Evolutionary conservation across 306 rosid species (phyloP), one percentile per base, ranked within the genome.

Genomic region (Gastrolobium villosum): DNA sequence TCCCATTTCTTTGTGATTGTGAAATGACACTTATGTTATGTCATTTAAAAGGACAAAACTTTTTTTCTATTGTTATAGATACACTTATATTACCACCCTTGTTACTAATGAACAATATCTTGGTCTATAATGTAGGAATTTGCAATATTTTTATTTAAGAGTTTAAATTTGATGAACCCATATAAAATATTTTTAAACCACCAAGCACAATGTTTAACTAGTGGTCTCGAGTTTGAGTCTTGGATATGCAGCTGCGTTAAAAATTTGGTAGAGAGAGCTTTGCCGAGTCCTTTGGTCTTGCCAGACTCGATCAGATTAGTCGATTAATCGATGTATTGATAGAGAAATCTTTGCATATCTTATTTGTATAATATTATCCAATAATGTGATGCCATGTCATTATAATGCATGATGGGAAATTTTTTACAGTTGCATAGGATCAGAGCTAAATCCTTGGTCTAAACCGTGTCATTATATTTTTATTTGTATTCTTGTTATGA

Each of bases 51-150:
- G n/a, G n/a, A n/a, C n/a, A n/a, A n/a, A n/a, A n/a, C n/a, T n/a
- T n/a, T n/a, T n/a, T n/a, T n/a, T n/a, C n/a, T n/a, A n/a, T 49
- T 60, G 50, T 34, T 34, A 7, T 34, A 65, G 46, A 36, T 35
- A n/a, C 62, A 44, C 26, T 65, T 31, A 20, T 20, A 20, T 20
- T 20, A 20, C 26, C 26, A 20, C 26, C 26, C 26, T 20, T 20
- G 26, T 20, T 20, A n/a, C n/a, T n/a, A n/a, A n/a, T n/a, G n/a
- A 37, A 39, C 44, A 4, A 43, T 65, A 7, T 70, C 28, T 57
- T 59, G 56, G 26, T 13, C 11, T 53, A 28, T 67, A 64, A 59
- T 57, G 57, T 32, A 44, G 32, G 35, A 71, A 60, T 44, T 69
- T 65, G 40, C 10, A 8, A 14, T 6, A 10, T 70, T 15, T 76